Evolutionary conservation across 352 stramenopile species (phyloP).

Genomic region (Blastocystis sp.): DNA sequence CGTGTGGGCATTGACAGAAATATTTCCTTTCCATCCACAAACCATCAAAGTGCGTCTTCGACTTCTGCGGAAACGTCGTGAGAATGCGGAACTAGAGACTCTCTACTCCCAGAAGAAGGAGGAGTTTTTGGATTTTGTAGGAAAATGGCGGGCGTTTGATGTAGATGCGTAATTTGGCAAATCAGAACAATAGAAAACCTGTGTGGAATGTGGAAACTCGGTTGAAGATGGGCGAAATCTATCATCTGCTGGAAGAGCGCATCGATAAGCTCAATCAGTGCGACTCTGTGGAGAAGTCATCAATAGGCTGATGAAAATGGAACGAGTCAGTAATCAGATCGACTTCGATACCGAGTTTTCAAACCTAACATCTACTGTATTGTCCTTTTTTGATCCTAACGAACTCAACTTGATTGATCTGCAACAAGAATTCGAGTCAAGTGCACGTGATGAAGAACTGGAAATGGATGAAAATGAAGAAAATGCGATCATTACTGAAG

Average conservation of each 20-base stretch:
- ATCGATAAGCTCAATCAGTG: conserved; percentile 39
- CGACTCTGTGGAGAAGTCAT: not conserved
- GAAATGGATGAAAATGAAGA: conserved; percentile 4
- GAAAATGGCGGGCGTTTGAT: not conserved
- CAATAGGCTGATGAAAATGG: conserved; percentile 34
- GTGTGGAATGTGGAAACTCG: conserved; percentile 16
- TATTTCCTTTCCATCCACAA: conserved; percentile 47
- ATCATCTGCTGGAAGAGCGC: not conserved
- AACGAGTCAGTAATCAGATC: not conserved
- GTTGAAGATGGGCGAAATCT: conserved; percentile 17
- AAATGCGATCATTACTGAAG: not conserved
- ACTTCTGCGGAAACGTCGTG: conserved; percentile 11
- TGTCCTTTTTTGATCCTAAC: not conserved
- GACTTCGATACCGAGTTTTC: conserved; percentile 48
- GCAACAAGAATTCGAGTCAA: conserved; percentile 34
- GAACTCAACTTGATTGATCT: conserved; percentile 4
- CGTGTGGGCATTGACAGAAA: conserved; percentile 1
- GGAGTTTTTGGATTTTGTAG: conserved; percentile 16
- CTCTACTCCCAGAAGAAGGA: not conserved
- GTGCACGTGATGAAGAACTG: conserved; percentile 5
- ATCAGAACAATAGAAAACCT: not conserved
- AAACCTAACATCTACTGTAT: not conserved
- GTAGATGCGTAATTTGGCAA: conserved; percentile 13
- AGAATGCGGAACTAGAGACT: not conserved
- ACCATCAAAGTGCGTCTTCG: conserved; percentile 41